Base-by-base conservation (phyloP, 306 rosid genomes). In the Carpinus fangiana region DNA sequence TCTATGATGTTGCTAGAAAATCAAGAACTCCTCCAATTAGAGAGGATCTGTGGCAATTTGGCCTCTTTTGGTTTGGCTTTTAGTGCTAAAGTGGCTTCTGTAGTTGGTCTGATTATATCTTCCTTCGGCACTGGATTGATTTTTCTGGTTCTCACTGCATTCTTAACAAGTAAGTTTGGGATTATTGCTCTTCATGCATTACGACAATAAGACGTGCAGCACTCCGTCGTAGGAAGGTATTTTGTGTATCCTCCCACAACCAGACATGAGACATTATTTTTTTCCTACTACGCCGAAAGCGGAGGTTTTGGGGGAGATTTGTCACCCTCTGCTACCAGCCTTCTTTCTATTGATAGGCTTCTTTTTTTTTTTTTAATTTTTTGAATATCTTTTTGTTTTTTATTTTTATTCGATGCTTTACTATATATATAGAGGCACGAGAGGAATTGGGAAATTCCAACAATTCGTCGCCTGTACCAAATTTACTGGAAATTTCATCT, bases 1-100 rank as follows among this genome's bases (percentile, higher is more conserved):
- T 41, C 8, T 28, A 4, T 17, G 51, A 16, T 66, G 23, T 65
- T 18, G 23, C 48, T 66, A 66, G 13, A 66, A 66, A 46, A 66
- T 66, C 51, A 18, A 41, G 51, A 67, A 20, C 51, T 67, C 45
- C 45, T 31, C 26, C 51, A 41, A 38, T 67, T 31, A 2, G 34
- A 31, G 34, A 31, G 34, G 34, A 31, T 31, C 34, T 31, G 34
- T 31, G 34, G 34, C 34, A 31, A 31, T 31, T 31, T 31, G 34
- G 34, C 72, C 50, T 59, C 26, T 20, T 23, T 23, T 67, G 48
- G 31, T 5, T 61, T 34, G 20, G 45, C 50, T 5, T 75, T 75
- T 48, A 62, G 72, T 26, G 62, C 55, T 65, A 17, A 71, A 71
- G 74, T 46, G 41, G 71, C 71, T 62, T 31, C 79, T 41, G 8